Conservation (phyloP, 2,329 filamentous ascomycete species). For the Fusarium graminum region DNA sequence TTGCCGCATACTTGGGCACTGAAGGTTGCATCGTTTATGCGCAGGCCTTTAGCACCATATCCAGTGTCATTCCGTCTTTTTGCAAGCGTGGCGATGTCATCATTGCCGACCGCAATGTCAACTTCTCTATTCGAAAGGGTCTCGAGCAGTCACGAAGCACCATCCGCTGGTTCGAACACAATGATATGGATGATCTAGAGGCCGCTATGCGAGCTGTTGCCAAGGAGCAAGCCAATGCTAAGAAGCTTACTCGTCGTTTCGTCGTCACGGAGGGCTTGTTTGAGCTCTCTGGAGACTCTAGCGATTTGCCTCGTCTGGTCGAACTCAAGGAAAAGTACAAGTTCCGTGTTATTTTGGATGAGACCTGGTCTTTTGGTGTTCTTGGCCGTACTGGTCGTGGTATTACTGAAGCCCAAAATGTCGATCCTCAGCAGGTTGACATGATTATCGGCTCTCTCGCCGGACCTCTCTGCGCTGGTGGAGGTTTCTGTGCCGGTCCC, state of each 20-base stretch:
- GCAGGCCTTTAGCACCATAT: conserved; percentile 95
- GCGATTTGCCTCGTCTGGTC: conserved; percentile 88
- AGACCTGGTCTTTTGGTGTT: conserved; percentile 97
- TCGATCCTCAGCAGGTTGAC: conserved; percentile 92
- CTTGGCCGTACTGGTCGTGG: conserved; percentile 91
- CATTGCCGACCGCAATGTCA: conserved; percentile 92
- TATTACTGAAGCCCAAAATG: conserved; percentile 95
- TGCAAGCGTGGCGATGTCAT: conserved; percentile 98
- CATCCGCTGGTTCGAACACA: conserved; percentile 94
- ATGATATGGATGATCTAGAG: conserved; percentile 94
- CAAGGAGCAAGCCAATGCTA: conserved; percentile 85
- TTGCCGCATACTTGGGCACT: conserved; percentile 89
- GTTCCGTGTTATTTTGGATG: conserved; percentile 96
- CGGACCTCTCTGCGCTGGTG: conserved; percentile 89
- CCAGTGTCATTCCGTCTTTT: conserved; percentile 96
- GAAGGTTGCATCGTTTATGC: conserved; percentile 94
- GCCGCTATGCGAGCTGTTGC: conserved; percentile 85
- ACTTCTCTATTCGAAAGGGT: conserved; percentile 93
- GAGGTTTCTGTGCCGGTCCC: conserved; percentile 94
- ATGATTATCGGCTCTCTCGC: conserved; percentile 97
- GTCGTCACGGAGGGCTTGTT: conserved; percentile 97
- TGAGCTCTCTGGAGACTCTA: conserved; percentile 88
- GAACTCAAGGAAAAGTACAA: conserved; percentile 97
- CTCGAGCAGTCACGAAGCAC: conserved; percentile 92
- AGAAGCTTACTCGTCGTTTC: conserved; percentile 90